Evolutionary conservation across 345 rosid genomes (phyloP), one percentile per base, ranked within the genome.

Genomic region (Geranium rotundifolium): DNA sequence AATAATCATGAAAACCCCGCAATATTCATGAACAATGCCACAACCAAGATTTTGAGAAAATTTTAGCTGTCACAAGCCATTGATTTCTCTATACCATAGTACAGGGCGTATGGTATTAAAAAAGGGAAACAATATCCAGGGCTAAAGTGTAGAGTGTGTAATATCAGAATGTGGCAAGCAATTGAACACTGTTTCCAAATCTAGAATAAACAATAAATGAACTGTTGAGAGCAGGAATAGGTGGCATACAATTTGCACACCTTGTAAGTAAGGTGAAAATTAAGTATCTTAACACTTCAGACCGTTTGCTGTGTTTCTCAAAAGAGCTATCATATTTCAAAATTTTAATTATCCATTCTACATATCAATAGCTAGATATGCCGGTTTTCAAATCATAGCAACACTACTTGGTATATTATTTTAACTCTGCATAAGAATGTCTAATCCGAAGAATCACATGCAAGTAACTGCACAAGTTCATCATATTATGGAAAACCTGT

Each of bases 401-500:
- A 14, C 52, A 46, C 14, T 46, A 46, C 14, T 46, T 46, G 52
- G 52, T 12, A 9, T 46, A 46, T 7, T 7, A 46, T 7, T 46
- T 46, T 46, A 46, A 46, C 52, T 46, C 15, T 14, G 7, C 46
- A 46, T 9, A 46, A 14, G 41, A 34, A 34, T 34, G 52, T 14
- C 16, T 14, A 55, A 55, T n/a, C 19, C 19, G 4, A 7, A 55
- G 10, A 55, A 55, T 5, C 4, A 19, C 49, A 59, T 29, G 46
- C 60, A 57, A 57, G 5, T 29, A 19, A 19, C 31, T 57, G 19
- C 65, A 14, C 19, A 17, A 67, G 65, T 59, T 27, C 29, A 63
- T 18, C 66, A 58, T 20, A 64, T 73, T 3, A 58, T 19, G 49
- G 65, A 63, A 62, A 65, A 95, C 97, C 97, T 95, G 95, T 88